Conservation (phyloP, 805 yeast genomes). For the Candida cerambycidarum region DNA sequence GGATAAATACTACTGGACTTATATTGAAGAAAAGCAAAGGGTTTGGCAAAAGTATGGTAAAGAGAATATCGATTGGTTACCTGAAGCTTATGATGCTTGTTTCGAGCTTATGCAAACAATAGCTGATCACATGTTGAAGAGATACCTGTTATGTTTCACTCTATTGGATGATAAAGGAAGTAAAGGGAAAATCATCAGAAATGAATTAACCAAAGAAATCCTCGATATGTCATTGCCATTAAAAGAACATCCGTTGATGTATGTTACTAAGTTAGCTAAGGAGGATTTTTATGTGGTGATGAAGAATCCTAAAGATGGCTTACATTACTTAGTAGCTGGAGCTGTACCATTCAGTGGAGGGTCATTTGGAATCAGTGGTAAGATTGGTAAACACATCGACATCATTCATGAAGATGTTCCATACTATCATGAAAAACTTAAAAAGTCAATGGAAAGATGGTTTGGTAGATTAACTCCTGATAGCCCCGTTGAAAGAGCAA, state of each 20-base stretch:
- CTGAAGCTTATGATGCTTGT: constrained; percentile 62
- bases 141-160: constrained; percentile 66
- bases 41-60: constrained; percentile 58
- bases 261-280: constrained; percentile 67
- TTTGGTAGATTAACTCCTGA: constrained; percentile 59
- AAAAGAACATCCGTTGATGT: constrained; percentile 61
- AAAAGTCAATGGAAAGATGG: constrained; percentile 73
- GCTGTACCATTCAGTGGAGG: constrained; percentile 84
- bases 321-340: constrained; percentile 67
- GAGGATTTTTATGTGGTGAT: constrained; percentile 70
- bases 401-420: constrained; percentile 69
- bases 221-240: constrained; percentile 61
- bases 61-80: constrained; percentile 64
- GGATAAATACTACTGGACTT: constrained; percentile 73
- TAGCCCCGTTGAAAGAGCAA: constrained; percentile 70
- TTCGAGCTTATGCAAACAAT: constrained; percentile 64
- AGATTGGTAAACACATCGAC: constrained; percentile 62
- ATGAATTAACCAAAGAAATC: constrained; percentile 61
- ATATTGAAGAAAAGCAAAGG: constrained; percentile 61
- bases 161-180: constrained; percentile 34
- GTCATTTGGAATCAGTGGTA: constrained; percentile 59
- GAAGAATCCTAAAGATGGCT: constrained; percentile 52
- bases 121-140: constrained; percentile 53
- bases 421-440: constrained; percentile 62
- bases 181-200: constrained; percentile 54